These are phyloP conservation scores for Venturia oleaginea DNA, from an alignment of 2,329 filamentous ascomycete species.

Conservation along the genomic window DNA sequence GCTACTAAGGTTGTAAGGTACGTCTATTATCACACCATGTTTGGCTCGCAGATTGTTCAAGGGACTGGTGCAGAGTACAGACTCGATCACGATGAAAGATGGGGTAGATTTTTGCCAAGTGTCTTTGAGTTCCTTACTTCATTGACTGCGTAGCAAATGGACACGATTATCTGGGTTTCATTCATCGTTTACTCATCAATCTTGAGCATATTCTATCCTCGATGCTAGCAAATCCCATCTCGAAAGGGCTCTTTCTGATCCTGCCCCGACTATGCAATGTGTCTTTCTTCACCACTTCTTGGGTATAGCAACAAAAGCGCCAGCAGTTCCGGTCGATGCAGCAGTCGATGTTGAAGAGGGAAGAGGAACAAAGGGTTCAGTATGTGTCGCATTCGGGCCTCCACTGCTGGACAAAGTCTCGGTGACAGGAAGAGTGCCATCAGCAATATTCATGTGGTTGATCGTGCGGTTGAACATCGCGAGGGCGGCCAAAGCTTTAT, in stretches of 20 bases:
- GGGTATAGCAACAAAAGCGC: background rate
- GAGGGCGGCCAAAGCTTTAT: slow-evolving; percentile 23
- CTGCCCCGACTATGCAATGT: background rate
- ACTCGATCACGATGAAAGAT: background rate
- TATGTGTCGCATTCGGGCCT: slow-evolving; percentile 31
- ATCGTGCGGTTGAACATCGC: slow-evolving; percentile 31
- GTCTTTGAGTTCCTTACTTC: no score
- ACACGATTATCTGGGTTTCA: no score
- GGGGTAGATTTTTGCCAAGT: background rate
- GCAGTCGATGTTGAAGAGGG: slow-evolving; percentile 15
- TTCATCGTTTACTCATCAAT: background rate
- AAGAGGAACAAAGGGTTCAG: slow-evolving; percentile 28
- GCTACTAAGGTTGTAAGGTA: background rate
- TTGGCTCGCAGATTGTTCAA: no score
- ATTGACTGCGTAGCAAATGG: no score
- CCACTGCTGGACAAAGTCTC: slow-evolving; percentile 18
- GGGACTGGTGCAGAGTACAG: background rate
- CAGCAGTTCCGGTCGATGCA: background rate
- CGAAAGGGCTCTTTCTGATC: background rate
- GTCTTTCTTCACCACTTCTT: background rate
- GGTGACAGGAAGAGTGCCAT: slow-evolving; percentile 26
- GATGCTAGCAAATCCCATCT: background rate
- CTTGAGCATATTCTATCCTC: background rate
- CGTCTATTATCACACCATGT: no score
- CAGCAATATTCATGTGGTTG: slow-evolving; percentile 27